phyloP scores from a whole-genome alignment of 345 rosid species.

The Carallia brachiata region DNA sequence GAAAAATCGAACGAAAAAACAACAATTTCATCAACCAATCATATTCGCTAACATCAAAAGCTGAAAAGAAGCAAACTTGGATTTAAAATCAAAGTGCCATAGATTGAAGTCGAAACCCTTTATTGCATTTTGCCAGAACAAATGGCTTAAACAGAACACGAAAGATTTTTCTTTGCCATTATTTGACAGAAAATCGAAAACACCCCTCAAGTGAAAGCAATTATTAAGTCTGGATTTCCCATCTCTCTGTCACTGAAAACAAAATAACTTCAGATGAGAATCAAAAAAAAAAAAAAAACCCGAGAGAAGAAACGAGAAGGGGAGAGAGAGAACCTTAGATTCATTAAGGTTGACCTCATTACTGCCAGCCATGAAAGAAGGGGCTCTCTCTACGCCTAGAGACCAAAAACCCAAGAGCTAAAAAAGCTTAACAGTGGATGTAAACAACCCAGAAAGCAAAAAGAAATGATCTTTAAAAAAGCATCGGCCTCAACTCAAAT shows the following conservation, averaged over 20 bases:
- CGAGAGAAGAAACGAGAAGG: background rate
- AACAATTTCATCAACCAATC: constrained; percentile 1
- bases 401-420: background rate
- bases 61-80: constrained; percentile 5
- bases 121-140: background rate
- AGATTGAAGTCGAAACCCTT: background rate
- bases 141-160: background rate
- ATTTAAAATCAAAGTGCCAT: background rate
- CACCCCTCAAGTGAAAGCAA: too few relatives aligned
- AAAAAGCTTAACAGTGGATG: background rate
- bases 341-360: constrained; percentile 86
- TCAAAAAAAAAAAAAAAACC: background rate
- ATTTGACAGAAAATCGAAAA: background rate
- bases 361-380: constrained; percentile 66
- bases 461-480: constrained; percentile 17
- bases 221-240: too few relatives aligned
- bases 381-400: background rate
- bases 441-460: constrained; percentile 4
- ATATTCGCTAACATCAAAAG: background rate
- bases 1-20: background rate
- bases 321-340: constrained; percentile 58
- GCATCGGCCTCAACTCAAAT: constrained; percentile 8
- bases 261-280: background rate
- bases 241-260: background rate
- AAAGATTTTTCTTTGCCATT: too few relatives aligned